Evolutionary conservation across 352 stramenopile species (phyloP).

Genomic region (Achlya hypogyna): DNA sequence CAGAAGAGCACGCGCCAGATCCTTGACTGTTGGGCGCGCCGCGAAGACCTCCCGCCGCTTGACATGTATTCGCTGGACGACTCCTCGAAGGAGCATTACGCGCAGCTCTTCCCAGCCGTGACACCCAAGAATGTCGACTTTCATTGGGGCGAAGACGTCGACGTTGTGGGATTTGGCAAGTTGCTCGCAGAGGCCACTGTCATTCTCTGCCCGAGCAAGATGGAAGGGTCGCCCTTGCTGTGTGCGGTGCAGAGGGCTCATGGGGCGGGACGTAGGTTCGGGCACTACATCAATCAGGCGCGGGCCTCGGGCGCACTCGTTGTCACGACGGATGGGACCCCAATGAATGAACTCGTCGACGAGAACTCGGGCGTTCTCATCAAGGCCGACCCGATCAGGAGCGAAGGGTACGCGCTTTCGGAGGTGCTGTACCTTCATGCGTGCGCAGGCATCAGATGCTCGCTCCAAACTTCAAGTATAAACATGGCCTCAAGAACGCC

Average conservation of each 20-base stretch:
- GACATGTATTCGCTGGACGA: slow-evolving; percentile 33
- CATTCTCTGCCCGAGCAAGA: slow-evolving; percentile 19
- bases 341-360: slow-evolving; percentile 57
- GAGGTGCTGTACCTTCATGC: slow-evolving; percentile 3
- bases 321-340: slow-evolving; percentile 39
- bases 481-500: slow-evolving; percentile 29
- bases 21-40: slow-evolving; percentile 33
- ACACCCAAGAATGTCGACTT: slow-evolving; percentile 3
- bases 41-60: slow-evolving; percentile 28
- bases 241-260: neutral
- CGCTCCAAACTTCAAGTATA: slow-evolving; percentile 25
- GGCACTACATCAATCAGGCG: slow-evolving; percentile 60
- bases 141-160: neutral
- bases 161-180: slow-evolving; percentile 5
- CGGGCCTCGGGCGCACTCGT: slow-evolving; percentile 35
- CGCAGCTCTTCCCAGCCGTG: slow-evolving; percentile 12
- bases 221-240: slow-evolving; percentile 20
- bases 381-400: slow-evolving; percentile 9
- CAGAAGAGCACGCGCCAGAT: slow-evolving; percentile 36
- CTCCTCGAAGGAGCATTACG: slow-evolving; percentile 27
- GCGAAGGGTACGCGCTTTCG: slow-evolving; percentile 13
- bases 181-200: slow-evolving; percentile 14
- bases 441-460: slow-evolving; percentile 28
- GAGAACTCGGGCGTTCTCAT: slow-evolving; percentile 34
- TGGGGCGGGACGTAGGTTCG: slow-evolving; percentile 29